These are phyloP conservation scores for Trichopus zeylanicus DNA, from an alignment of 116 monocot species.

Conservation along the genomic window DNA sequence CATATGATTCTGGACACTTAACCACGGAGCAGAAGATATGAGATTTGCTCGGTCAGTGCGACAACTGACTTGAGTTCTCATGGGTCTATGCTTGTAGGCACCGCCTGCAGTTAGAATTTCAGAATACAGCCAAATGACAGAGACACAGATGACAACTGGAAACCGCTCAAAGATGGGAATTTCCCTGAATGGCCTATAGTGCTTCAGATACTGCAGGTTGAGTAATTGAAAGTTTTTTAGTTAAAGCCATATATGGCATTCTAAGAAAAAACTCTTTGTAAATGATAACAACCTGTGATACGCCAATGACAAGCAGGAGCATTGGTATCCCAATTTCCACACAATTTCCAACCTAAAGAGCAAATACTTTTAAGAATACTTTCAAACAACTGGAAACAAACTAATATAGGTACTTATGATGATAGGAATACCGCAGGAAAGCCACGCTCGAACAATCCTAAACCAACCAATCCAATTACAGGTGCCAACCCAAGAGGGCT, in stretches of 20 bases:
- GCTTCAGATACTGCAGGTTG: conserved; percentile 74
- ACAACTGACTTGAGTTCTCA: conserved; percentile 62
- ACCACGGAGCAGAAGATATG: conserved; percentile 86
- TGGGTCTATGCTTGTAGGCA: conserved; percentile 65
- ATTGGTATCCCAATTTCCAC: conserved; percentile 94
- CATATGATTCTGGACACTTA: conserved; percentile 4
- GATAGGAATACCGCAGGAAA: conserved; percentile 49
- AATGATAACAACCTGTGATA: conserved; percentile 55
- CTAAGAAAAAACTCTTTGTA: neutral
- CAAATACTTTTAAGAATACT: neutral
- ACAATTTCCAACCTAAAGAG: conserved; percentile 69
- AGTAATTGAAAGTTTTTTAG: neutral
- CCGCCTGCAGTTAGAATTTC: conserved; percentile 71
- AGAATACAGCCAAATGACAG: conserved; percentile 68
- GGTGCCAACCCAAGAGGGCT: conserved; percentile 77
- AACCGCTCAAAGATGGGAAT: conserved; percentile 86
- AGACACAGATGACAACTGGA: conserved; percentile 64
- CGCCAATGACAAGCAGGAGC: conserved; percentile 58
- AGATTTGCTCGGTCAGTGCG: conserved; percentile 82
- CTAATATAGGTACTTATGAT: neutral
- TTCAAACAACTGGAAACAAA: neutral
- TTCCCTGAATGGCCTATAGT: conserved; percentile 53
- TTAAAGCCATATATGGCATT: neutral
- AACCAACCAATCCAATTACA: conserved; percentile 60
- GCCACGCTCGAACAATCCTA: conserved; percentile 70